Evolutionary conservation across 2,329 filamentous ascomycete species (phyloP).

Genomic region (Epichloe typhina): DNA sequence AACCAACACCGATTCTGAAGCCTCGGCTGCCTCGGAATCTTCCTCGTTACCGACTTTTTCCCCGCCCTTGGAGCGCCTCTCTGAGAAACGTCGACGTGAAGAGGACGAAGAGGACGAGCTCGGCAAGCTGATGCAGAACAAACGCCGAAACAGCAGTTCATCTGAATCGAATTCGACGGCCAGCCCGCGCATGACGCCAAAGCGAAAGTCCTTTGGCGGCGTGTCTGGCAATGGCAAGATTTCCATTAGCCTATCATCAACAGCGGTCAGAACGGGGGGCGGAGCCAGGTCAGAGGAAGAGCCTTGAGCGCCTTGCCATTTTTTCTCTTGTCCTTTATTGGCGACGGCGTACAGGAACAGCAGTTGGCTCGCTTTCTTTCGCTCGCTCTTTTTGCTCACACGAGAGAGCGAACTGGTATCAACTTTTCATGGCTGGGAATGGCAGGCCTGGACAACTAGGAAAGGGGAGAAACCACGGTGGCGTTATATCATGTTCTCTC

Average conservation of each 20-base stretch:
- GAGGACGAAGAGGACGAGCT: slow-evolving; percentile 84
- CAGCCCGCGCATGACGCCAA: slow-evolving; percentile 18
- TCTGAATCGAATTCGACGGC: slow-evolving; percentile 27
- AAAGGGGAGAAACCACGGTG: neutral
- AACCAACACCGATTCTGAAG: slow-evolving; percentile 20
- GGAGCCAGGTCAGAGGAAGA: slow-evolving; percentile 26
- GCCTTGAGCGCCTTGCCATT: slow-evolving; percentile 12
- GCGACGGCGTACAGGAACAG: slow-evolving; percentile 10
- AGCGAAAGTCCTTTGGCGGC: slow-evolving; percentile 29
- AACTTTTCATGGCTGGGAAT: neutral
- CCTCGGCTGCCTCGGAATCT: slow-evolving; percentile 18
- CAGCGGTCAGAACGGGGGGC: slow-evolving; percentile 29
- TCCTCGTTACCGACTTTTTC: slow-evolving; percentile 11
- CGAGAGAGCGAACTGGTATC: neutral
- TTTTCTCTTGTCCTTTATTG: neutral
- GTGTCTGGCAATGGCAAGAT: slow-evolving; percentile 36
- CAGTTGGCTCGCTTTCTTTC: neutral
- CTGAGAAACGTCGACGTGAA: slow-evolving; percentile 81
- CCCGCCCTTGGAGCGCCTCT: slow-evolving; percentile 63
- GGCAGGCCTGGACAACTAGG: neutral
- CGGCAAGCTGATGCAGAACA: slow-evolving; percentile 61
- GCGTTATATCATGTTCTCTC: neutral
- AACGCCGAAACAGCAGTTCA: slow-evolving; percentile 47
- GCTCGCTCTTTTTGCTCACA: neutral
- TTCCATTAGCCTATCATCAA: slow-evolving; percentile 41